Evolutionary conservation across 139 green algal species (phyloP).

Genomic region (Chlamydomonas incerta): DNA sequence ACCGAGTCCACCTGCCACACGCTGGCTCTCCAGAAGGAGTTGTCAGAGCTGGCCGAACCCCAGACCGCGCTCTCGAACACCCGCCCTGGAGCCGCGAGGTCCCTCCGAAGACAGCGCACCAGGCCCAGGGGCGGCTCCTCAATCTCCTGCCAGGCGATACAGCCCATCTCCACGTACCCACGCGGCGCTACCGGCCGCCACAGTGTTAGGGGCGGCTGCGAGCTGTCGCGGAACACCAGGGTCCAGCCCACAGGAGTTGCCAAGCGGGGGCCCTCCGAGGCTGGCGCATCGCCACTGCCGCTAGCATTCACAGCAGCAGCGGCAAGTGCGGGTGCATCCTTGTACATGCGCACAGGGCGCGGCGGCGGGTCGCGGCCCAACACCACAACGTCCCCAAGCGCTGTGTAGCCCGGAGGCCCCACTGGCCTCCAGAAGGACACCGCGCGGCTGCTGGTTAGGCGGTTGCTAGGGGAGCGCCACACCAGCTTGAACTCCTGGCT

Average conservation of each 20-base stretch:
- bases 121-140: conserved; percentile 69
- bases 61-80: conserved; percentile 78
- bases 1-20: conserved; percentile 82
- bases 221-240: conserved; percentile 83
- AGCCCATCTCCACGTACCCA: conserved; percentile 75
- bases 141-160: conserved; percentile 75
- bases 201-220: conserved; percentile 70
- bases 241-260: conserved; percentile 65
- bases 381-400: conserved; percentile 79
- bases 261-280: conserved; percentile 45
- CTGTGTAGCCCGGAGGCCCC: conserved; percentile 62
- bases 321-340: conserved; percentile 56
- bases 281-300: conserved; percentile 40
- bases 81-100: conserved; percentile 53
- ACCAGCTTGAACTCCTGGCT: conserved; percentile 26
- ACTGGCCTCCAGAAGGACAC: conserved; percentile 29
- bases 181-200: conserved; percentile 81
- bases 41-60: conserved; percentile 64
- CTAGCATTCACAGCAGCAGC: conserved; percentile 40
- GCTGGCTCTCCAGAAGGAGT: conserved; percentile 77
- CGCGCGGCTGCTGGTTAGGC: neutral
- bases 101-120: conserved; percentile 73
- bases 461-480: conserved; percentile 12
- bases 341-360: conserved; percentile 75
- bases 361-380: conserved; percentile 69